Conservation (phyloP, 805 yeast genomes). For the Sugiyamaella boreocaroliniensis region DNA sequence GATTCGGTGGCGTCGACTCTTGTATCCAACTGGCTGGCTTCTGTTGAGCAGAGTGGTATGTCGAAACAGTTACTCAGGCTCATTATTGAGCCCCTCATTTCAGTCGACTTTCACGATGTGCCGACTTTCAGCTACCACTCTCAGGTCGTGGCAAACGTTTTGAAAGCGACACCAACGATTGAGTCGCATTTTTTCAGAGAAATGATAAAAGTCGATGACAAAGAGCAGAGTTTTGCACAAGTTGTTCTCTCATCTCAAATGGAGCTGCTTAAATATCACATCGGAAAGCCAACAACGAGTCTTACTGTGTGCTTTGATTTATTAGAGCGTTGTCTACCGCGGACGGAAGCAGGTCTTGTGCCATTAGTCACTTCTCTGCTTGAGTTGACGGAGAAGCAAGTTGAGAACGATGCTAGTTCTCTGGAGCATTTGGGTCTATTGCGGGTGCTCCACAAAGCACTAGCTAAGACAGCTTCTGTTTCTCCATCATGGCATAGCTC, state of each 20-base stretch:
- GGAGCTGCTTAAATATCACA: neutral
- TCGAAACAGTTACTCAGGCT: slow-evolving; percentile 55
- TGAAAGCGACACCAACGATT: slow-evolving; percentile 45
- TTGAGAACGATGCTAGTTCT: neutral
- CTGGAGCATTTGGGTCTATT: slow-evolving; percentile 1
- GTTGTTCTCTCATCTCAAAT: neutral
- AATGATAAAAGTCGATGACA: neutral
- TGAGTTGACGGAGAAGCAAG: neutral
- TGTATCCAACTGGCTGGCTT: slow-evolving; percentile 23
- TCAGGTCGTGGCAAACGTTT: slow-evolving; percentile 44
- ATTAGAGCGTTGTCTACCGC: neutral
- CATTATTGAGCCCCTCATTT: slow-evolving; percentile 49
- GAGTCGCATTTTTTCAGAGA: slow-evolving; percentile 24
- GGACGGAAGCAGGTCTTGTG: neutral
- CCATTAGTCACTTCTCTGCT: neutral
- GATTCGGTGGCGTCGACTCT: slow-evolving; percentile 6
- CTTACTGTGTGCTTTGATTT: neutral
- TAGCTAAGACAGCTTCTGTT: neutral
- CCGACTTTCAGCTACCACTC: slow-evolving; percentile 58
- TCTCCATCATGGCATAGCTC: slow-evolving; percentile 5
- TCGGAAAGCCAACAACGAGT: neutral
- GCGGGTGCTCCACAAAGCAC: slow-evolving; percentile 3
- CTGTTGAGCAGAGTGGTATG: slow-evolving; percentile 38
- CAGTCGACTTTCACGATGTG: slow-evolving; percentile 51
- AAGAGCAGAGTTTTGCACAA: neutral